phyloP scores from a whole-genome alignment of 495 filamentous ascomycete species.

The Rusavskia elegans region DNA sequence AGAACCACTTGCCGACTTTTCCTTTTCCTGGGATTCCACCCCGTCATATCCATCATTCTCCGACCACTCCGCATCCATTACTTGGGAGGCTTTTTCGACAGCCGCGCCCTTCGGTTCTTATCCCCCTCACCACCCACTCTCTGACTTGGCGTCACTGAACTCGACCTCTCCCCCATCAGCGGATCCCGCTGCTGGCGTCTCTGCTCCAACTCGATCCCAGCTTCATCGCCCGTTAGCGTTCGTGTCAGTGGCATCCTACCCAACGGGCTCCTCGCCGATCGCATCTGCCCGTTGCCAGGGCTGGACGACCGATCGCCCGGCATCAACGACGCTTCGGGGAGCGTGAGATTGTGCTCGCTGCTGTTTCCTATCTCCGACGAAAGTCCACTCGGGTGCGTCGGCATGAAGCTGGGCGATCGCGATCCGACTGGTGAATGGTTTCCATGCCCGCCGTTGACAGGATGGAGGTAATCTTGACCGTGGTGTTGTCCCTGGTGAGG shows the following conservation, averaged over 20 bases:
- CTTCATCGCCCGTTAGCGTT: slow-evolving; percentile 16
- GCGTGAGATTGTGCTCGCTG: neutral
- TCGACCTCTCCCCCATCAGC: neutral
- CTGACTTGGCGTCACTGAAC: neutral
- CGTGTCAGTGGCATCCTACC: slow-evolving; percentile 18
- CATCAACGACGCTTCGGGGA: slow-evolving; percentile 1
- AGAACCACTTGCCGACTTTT: no score
- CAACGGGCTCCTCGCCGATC: slow-evolving; percentile 20
- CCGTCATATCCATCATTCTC: no score
- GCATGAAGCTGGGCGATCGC: slow-evolving; percentile 1
- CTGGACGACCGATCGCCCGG: slow-evolving; percentile 7
- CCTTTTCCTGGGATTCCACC: no score
- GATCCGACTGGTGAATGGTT: neutral
- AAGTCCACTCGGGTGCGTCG: neutral
- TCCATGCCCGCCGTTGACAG: neutral
- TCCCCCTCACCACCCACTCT: neutral
- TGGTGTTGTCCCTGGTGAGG: slow-evolving; percentile 3
- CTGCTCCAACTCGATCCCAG: slow-evolving; percentile 12
- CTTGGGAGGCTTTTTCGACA: neutral
- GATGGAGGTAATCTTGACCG: neutral
- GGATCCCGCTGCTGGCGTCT: neutral
- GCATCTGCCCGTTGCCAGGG: slow-evolving; percentile 1
- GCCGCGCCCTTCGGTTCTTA: neutral
- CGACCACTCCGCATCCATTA: neutral
- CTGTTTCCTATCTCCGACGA: neutral